Percentiles rank a stretch among this genome's conserved stretches.
Conservation (phyloP, 78 protist species). For the Diacronema lutheri region DNA sequence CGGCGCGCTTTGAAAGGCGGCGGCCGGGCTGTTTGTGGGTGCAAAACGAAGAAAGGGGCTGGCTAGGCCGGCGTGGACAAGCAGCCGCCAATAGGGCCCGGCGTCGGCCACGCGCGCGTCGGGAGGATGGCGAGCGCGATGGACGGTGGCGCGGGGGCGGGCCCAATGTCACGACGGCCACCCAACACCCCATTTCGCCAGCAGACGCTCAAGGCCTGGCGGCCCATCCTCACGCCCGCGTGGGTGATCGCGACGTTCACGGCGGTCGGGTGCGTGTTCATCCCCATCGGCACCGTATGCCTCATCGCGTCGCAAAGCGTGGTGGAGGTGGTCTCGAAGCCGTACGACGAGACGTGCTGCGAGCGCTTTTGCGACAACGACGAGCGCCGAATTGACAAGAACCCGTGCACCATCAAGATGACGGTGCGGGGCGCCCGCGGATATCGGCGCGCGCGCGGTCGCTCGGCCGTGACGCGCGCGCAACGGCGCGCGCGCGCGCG, state of each 20-base stretch:
- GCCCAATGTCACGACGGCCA: no score
- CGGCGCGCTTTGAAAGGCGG: no score
- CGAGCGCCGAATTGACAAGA: neutral
- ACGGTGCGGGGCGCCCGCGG: neutral
- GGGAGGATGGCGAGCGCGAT: no score
- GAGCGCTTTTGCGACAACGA: neutral
- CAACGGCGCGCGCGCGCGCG: no score
- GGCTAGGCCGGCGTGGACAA: no score
- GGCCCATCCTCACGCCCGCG: conserved; percentile 87
- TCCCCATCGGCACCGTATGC: conserved; percentile 82
- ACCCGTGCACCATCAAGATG: neutral
- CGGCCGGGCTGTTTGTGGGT: no score
- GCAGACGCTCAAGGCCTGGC: conserved; percentile 91
- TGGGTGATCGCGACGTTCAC: conserved; percentile 77
- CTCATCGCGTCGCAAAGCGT: neutral
- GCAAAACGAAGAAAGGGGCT: no score
- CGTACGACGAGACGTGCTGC: neutral
- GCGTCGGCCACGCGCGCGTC: no score
- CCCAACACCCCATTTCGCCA: conserved; percentile 81
- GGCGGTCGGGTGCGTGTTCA: conserved; percentile 72
- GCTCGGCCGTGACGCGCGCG: no score
- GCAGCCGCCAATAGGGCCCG: no score
- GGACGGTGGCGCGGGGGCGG: no score
- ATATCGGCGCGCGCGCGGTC: no score
- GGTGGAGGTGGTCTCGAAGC: neutral